Evolutionary conservation across 805 yeast species (phyloP).

Genomic region (Pichia cephalocereana): DNA sequence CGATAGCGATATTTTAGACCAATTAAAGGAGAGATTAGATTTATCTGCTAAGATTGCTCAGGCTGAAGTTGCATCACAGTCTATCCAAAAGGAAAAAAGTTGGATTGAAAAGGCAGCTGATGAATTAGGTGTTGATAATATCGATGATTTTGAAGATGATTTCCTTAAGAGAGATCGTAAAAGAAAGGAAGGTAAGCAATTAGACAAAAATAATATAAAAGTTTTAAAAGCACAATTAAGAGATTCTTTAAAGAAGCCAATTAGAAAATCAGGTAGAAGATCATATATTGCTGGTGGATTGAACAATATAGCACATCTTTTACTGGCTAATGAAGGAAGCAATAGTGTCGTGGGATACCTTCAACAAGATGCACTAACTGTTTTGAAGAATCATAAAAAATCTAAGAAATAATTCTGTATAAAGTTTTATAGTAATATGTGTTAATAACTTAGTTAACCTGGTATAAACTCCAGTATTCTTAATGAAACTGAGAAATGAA

Average conservation of each 20-base stretch:
- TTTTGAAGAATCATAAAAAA: slow-evolving; percentile 29
- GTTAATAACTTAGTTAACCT: not conserved
- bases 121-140: slow-evolving; percentile 75
- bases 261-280: slow-evolving; percentile 55
- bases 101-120: slow-evolving; percentile 92
- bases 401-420: slow-evolving; percentile 7
- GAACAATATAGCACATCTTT: slow-evolving; percentile 66
- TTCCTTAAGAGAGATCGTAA: slow-evolving; percentile 53
- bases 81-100: slow-evolving; percentile 51
- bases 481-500: too few species aligned
- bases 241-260: slow-evolving; percentile 40
- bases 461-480: too few species aligned
- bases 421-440: not conserved
- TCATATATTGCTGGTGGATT: slow-evolving; percentile 76
- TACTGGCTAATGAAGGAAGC: slow-evolving; percentile 46
- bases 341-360: slow-evolving; percentile 72
- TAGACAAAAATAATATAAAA: slow-evolving; percentile 42
- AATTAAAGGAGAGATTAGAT: slow-evolving; percentile 57
- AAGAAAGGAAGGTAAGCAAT: slow-evolving; percentile 42
- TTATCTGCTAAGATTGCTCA: slow-evolving; percentile 73
- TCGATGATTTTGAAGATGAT: slow-evolving; percentile 61
- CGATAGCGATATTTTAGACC: slow-evolving; percentile 64
- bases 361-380: slow-evolving; percentile 58
- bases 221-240: slow-evolving; percentile 43
- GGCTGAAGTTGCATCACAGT: slow-evolving; percentile 47